Conservation (phyloP, 768 basidiomycete species). For the Termitomyces sp. region DNA sequence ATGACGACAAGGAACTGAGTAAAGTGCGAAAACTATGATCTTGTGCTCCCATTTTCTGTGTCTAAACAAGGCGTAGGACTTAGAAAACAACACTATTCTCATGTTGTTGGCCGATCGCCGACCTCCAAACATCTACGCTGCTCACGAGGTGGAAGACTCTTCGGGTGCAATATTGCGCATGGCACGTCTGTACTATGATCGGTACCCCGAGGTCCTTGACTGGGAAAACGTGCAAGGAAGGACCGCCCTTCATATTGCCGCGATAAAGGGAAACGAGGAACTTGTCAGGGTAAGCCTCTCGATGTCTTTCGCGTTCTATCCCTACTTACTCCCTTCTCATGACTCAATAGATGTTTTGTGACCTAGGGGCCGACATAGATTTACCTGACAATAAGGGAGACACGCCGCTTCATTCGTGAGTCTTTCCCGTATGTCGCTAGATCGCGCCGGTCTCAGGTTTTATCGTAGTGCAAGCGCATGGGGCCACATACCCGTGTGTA, state of each 20-base stretch:
- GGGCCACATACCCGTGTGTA: conserved; percentile 72
- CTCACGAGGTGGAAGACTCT: conserved; percentile 49
- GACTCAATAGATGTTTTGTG: conserved; percentile 74
- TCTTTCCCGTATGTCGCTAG: conserved; percentile 11
- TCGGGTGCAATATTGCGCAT: conserved; percentile 76
- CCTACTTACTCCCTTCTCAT: not conserved
- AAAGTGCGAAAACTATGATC: conserved; percentile 42
- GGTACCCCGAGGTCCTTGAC: conserved; percentile 81
- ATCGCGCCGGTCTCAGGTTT: conserved; percentile 5
- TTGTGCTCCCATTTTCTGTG: not conserved
- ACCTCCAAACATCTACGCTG: conserved; percentile 39
- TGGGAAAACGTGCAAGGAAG: conserved; percentile 91
- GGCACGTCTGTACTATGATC: conserved; percentile 82
- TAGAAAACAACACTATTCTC: conserved; percentile 88
- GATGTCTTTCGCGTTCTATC: conserved; percentile 2
- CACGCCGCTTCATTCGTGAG: conserved; percentile 89
- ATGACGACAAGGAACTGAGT: conserved; percentile 91
- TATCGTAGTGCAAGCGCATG: conserved; percentile 72
- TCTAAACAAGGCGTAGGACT: conserved; percentile 49
- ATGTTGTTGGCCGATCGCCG: conserved; percentile 87
- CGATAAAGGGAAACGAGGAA: conserved; percentile 85
- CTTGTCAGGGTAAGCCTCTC: conserved; percentile 62
- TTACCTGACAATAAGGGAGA: conserved; percentile 90
- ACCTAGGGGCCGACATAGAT: conserved; percentile 86
- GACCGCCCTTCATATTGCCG: conserved; percentile 85